Base-by-base conservation (phyloP, 2,329 filamentous ascomycete species). In the Arachnomyces sp. region DNA sequence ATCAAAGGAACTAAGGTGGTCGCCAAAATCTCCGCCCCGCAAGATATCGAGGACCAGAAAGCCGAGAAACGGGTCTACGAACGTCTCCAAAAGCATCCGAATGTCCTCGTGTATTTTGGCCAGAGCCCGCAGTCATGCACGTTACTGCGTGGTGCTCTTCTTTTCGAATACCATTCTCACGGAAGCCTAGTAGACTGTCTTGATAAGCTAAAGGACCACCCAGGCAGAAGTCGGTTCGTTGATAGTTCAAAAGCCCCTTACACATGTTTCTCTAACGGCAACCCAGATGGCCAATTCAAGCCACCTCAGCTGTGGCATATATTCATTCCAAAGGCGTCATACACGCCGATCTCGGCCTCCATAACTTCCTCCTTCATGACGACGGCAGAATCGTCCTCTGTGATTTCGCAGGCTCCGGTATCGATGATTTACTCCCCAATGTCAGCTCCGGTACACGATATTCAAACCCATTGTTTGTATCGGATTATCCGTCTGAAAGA, bases 331-430 rank as follows among this genome's bases (percentile, higher is more conserved):
- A 32, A 35, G 36, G 39, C 30, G 40, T 52, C 8, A 39, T 51
- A 16, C 44, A 52, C 29, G 42, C 41, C 5, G 50, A 49, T 37
- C 44, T 51, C 11, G 45, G 44, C 29, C 38, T 47, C 8, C 46
- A 45, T 11, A 50, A 52, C 36, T 51, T 52, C 32, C 48, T 52
- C 16, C 43, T 49, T 11, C 44, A 46, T 12, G 50, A 52, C 9
- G 45, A 51, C 29, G 40, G 49, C 16, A 44, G 44, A 15, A 44
- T 52, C 30, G 45, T 47, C 13, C 35, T 52, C 14, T 51, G 50
- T 32, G 50, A 52, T 38, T 52, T 52, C 30, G 43, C 43, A 21
- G 50, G 50, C 9, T 51, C 50, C 43, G 46, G 39, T 16, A 30
- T 46, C 2, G 29, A 40, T n/a, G 37, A 38, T 13, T 3, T 9